Percentiles rank a stretch among this genome's conserved stretches.
phyloP scores from a whole-genome alignment of 1,139 yeast genomes.

The Hyphopichia buzzinii region DNA sequence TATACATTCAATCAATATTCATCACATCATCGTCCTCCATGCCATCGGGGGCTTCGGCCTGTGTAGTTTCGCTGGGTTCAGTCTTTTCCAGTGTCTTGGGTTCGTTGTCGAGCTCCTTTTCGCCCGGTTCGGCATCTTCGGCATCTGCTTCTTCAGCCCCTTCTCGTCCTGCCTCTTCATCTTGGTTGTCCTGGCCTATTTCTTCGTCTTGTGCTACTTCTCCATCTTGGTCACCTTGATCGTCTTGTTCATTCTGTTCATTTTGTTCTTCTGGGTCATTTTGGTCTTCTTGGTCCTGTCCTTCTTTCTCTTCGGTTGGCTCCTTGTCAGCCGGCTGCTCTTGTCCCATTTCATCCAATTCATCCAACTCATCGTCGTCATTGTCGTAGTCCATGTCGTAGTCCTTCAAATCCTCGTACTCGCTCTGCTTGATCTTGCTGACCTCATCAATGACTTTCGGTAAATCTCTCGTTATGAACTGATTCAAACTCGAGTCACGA shows the following conservation, averaged over 20 bases:
- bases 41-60: not conserved
- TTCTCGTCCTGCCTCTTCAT: too few relatives aligned
- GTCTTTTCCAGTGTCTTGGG: too few relatives aligned
- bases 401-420: constrained; percentile 18
- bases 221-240: constrained; percentile 12
- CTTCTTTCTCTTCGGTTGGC: constrained; percentile 7
- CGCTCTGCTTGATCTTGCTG: constrained; percentile 26
- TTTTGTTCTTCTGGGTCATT: constrained; percentile 10
- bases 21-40: not conserved
- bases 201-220: constrained; percentile 8
- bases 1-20: not conserved
- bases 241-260: constrained; percentile 9
- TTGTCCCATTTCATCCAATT: constrained; percentile 7
- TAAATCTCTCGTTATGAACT: constrained; percentile 35
- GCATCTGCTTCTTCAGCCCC: constrained; percentile 10
- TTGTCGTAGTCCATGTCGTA: constrained; percentile 14
- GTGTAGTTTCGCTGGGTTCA: too few relatives aligned
- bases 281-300: constrained; percentile 11
- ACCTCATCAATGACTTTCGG: constrained; percentile 29
- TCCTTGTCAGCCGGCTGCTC: constrained; percentile 8
- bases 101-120: too few relatives aligned
- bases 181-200: too few relatives aligned
- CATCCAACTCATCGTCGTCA: constrained; percentile 12
- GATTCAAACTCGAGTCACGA: constrained; percentile 36
- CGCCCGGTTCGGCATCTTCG: constrained; percentile 6